A percentile compares a stretch with the other conserved stretches of the same genome.
phyloP scores from a whole-genome alignment of 495 filamentous ascomycete genomes.

The Neurospora pannonica region DNA sequence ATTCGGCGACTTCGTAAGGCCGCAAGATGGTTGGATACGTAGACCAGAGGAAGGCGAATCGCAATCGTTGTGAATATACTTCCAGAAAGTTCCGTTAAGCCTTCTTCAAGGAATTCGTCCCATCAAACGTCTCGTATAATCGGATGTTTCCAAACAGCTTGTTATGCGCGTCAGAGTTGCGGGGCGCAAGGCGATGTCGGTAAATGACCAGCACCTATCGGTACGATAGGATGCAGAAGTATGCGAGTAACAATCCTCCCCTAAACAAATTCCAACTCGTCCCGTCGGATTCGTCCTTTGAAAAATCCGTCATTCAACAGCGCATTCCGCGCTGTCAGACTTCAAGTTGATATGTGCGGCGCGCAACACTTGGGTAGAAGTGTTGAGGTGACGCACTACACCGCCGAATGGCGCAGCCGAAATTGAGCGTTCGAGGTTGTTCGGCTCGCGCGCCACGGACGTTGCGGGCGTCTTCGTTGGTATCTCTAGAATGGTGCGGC shows the following conservation, averaged over 20 bases:
- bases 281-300: background rate
- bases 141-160: background rate
- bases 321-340: background rate
- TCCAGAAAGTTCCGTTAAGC: background rate
- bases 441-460: background rate
- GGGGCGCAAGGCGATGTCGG: background rate
- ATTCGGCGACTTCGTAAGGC: background rate
- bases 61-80: background rate
- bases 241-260: background rate
- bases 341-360: background rate
- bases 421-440: background rate
- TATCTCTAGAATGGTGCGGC: background rate
- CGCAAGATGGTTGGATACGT: background rate
- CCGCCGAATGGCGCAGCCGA: background rate
- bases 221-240: background rate
- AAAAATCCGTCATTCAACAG: background rate
- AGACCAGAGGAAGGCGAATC: background rate
- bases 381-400: background rate
- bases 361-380: background rate
- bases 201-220: background rate
- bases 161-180: background rate
- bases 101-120: background rate
- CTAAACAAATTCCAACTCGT: background rate
- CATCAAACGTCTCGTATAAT: background rate
- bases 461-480: background rate